These are phyloP conservation scores for Bacidia rubella DNA, from an alignment of 495 filamentous ascomycete genomes.

Conservation along the genomic window DNA sequence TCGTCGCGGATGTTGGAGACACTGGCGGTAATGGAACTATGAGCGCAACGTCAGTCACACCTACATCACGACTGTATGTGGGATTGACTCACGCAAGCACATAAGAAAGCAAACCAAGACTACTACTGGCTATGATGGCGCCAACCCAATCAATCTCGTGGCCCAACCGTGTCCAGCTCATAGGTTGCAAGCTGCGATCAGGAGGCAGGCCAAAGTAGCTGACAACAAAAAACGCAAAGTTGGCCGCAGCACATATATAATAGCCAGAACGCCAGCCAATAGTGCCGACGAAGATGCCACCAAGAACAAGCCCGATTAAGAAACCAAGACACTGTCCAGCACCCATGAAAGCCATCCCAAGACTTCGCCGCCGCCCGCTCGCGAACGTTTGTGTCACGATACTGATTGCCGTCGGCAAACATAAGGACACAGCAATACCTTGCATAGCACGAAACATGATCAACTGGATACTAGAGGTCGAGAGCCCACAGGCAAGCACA, in stretches of 20 bases:
- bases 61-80: neutral
- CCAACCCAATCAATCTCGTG: constrained; percentile 41
- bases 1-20: constrained; percentile 24
- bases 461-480: constrained; percentile 28
- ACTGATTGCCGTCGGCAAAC: constrained; percentile 36
- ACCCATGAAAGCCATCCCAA: constrained; percentile 38
- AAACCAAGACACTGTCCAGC: constrained; percentile 39
- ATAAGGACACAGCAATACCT: constrained; percentile 36
- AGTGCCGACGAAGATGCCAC: constrained; percentile 35
- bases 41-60: neutral
- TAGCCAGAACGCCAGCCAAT: constrained; percentile 38
- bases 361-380: constrained; percentile 32
- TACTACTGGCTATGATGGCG: constrained; percentile 27
- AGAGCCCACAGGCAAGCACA: constrained; percentile 33
- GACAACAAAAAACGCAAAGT: constrained; percentile 19
- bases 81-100: constrained; percentile 23
- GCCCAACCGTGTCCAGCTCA: constrained; percentile 14
- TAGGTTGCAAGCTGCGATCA: neutral
- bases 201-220: constrained; percentile 26
- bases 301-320: constrained; percentile 38
- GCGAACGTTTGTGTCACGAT: constrained; percentile 34
- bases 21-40: constrained; percentile 22
- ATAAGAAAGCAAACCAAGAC: constrained; percentile 33
- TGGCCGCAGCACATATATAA: constrained; percentile 32
- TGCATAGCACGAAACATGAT: constrained; percentile 39